phyloP scores from a whole-genome alignment of 305 asterid species.

The Fraxinus nigra region DNA sequence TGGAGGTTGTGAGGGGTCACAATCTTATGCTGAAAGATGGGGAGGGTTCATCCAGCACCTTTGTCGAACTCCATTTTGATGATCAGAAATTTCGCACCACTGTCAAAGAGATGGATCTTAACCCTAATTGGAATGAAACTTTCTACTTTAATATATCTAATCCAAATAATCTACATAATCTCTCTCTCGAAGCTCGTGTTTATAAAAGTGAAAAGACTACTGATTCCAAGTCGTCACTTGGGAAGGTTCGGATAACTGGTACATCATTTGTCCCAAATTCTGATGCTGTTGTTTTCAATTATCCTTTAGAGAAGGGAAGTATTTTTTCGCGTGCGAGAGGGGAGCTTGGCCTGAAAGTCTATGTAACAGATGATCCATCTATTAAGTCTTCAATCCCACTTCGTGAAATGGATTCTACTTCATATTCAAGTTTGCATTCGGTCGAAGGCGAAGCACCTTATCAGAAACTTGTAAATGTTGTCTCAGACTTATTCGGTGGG shows the following conservation, averaged over 20 bases:
- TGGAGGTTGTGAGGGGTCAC: conserved; percentile 82
- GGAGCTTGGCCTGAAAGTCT: conserved; percentile 78
- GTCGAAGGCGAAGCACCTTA: conserved; percentile 30
- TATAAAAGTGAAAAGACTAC: conserved; percentile 43
- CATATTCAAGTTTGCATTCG: conserved; percentile 37
- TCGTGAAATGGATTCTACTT: conserved; percentile 45
- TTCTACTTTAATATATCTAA: conserved; percentile 70
- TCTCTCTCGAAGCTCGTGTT: conserved; percentile 69
- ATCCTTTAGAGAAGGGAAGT: conserved; percentile 72
- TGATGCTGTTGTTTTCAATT: conserved; percentile 73
- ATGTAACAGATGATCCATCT: conserved; percentile 59
- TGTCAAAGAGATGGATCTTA: conserved; percentile 72
- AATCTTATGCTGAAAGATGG: conserved; percentile 82
- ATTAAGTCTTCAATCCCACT: conserved; percentile 47
- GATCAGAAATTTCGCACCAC: conserved; percentile 77
- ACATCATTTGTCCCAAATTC: conserved; percentile 65
- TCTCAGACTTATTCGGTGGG: conserved; percentile 25
- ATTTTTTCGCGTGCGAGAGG: conserved; percentile 69
- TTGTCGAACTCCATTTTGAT: conserved; percentile 75
- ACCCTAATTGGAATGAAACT: conserved; percentile 78
- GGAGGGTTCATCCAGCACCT: conserved; percentile 66
- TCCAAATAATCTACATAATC: conserved; percentile 49
- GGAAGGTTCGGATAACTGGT: conserved; percentile 61
- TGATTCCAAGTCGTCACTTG: conserved; percentile 60
- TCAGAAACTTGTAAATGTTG: conserved; percentile 25